Conservation (phyloP, 2,329 filamentous ascomycete species). For the Sclerotinia trifoliorum region DNA sequence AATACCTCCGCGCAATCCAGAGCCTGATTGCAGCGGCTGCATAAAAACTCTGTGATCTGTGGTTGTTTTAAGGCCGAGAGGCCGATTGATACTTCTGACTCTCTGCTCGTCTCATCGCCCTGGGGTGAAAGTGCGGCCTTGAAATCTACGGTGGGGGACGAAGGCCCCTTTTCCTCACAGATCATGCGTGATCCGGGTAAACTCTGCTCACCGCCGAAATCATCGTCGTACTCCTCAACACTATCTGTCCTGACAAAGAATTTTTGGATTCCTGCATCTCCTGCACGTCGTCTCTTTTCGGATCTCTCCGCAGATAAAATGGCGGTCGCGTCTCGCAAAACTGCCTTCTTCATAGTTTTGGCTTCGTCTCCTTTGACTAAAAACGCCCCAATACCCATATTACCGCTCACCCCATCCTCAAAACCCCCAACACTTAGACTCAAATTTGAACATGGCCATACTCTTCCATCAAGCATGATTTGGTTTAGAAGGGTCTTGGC, state of each 20-base stretch:
- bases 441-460: constrained; percentile 91
- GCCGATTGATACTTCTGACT: constrained; percentile 28
- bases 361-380: constrained; percentile 73
- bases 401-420: constrained; percentile 80
- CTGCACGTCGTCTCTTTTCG: constrained; percentile 39
- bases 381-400: constrained; percentile 82
- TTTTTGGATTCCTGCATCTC: constrained; percentile 34
- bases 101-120: constrained; percentile 38
- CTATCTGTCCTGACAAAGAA: constrained; percentile 38
- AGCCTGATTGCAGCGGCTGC: constrained; percentile 63
- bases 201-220: constrained; percentile 35
- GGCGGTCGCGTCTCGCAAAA: constrained; percentile 26
- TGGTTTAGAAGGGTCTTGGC: constrained; percentile 75
- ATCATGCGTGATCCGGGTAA: constrained; percentile 26
- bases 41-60: constrained; percentile 48
- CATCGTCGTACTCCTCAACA: constrained; percentile 35
- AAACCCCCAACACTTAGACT: constrained; percentile 89
- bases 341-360: constrained; percentile 48
- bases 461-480: constrained; percentile 71
- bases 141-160: background rate
- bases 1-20: constrained; percentile 58
- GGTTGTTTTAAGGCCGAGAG: constrained; percentile 39
- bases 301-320: constrained; percentile 30
- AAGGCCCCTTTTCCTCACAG: constrained; percentile 26
- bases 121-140: constrained; percentile 26